Base-by-base conservation (phyloP, 169 alveolate genomes). In the Plasmodium fragile region DNA sequence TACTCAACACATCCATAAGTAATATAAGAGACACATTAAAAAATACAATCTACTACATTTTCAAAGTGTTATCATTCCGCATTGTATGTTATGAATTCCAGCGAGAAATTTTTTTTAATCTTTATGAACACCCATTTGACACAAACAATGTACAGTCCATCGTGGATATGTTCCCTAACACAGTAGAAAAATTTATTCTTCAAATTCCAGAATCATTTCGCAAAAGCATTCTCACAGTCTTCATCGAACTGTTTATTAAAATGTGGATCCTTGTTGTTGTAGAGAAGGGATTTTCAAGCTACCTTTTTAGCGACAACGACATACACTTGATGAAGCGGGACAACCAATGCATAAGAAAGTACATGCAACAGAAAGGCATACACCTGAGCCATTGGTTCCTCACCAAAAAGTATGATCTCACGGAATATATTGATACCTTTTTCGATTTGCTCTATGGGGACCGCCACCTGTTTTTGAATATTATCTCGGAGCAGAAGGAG, bases 51-150 rank as follows among this genome's bases (percentile, higher is more conserved):
- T 91, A 91, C 75, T 72, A 45, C 52, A 71, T 91, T 11, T 91
- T 91, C 71, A 91, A 91, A 80, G 83, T 91, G 4, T 52, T 91
- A 13, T 91, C 94, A 5, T 81, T 91, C 13, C 81, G 94, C 30
- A 91, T 91, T 10, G 73, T 91, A 13, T 91, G 94, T 36, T 91
- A 80, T 28, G 94, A 91, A 34, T 91, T 91, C 13, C 94, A 91
- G 75, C 22, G 73, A 80, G 94, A 91, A 91, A 13, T 91, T 25
- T 81, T 91, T 81, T 80, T 30, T 36, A 91, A 91, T n/a, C 34
- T 91, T 36, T 91, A 91, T 71, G 81, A 65, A 8, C 16, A 79
- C n/a, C 84, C 91, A 22, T 91, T 75, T 52, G 41, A 91, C 10
- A 1, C 7, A 53, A 81, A 91, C 30, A 79, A 65, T 7, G 11